Evolutionary conservation across 495 filamentous ascomycete species (phyloP).

Genomic region (Aspergillus asperescens): DNA sequence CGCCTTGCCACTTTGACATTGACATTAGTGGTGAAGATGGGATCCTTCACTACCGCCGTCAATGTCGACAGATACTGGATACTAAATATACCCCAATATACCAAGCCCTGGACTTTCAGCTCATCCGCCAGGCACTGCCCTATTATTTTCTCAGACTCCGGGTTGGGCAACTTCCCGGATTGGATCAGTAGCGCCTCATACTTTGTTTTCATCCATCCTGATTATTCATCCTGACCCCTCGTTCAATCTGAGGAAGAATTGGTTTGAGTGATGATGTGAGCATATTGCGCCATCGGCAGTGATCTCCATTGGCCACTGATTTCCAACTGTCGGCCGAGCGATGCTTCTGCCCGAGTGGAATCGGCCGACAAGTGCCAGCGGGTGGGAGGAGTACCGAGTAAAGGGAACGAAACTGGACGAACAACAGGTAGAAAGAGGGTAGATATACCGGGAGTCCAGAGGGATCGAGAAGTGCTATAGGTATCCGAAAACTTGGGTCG

Average conservation of each 20-base stretch:
- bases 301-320: constrained; percentile 30
- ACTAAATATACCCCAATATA: neutral
- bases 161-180: too few species aligned
- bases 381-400: neutral
- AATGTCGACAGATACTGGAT: too few species aligned
- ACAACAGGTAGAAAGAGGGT: neutral
- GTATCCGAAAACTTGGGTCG: neutral
- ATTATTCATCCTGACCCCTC: neutral
- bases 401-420: neutral
- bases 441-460: neutral
- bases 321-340: constrained; percentile 26
- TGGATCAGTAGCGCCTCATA: too few species aligned
- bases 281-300: constrained; percentile 29
- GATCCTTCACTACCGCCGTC: too few species aligned
- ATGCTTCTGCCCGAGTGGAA: constrained; percentile 11
- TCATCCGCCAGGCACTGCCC: neutral
- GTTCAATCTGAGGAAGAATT: neutral
- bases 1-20: too few species aligned
- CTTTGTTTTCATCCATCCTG: too few species aligned
- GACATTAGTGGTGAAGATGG: too few species aligned
- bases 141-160: too few species aligned
- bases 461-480: neutral
- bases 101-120: neutral
- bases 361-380: constrained; percentile 31
- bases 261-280: constrained; percentile 11